Evolutionary conservation across 2,329 filamentous ascomycete genomes (phyloP), one percentile per base, ranked within the genome.

Genomic region (Trichophyton rubrum): DNA sequence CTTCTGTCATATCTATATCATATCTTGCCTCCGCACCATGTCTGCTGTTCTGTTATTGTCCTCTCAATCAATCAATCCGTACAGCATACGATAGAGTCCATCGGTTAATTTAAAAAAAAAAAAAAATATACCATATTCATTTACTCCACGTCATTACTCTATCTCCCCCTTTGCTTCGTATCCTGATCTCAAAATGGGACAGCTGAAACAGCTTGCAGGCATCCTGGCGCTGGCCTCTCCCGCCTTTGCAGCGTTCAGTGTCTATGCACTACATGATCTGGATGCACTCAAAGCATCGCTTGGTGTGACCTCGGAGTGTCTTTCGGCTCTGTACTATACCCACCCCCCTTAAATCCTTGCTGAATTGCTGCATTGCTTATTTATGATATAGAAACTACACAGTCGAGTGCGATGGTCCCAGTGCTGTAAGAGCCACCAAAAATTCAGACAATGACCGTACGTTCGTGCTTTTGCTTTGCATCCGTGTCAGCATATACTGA

Each of bases 381-480:
- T 7, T 35, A 22, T 55, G 3, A 5, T 43, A 27, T 33, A 65
- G 64, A 57, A 65, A 65, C 17, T 60, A 63, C 40, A 64, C 64
- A 7, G 51, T 65, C 11, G 59, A 62, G 13, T 65, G 64, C 59
- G 64, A 65, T 33, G 58, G 62, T 41, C 33, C 59, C 13, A 63
- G 60, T 60, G 58, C 63, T 56, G 63, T 55, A 33, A 62, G 64
- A 38, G 64, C 63, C 30, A 60, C 63, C 4, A 60, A 59, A 24
- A 62, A 60, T 20, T 56, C 61, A 24, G 61, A 64, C 35, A 59
- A 57, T 58, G 64, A 64, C 27, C 62, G 64, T 65, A 63, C 59
- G 27, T 51, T 13, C 0, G 8, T 3, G 9, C 33, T 13, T 13
- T 38, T 38, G 9, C 33, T 38, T 13, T 22, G 33, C 33, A 35